Percentiles rank a stretch among this genome's conserved stretches.
Conservation (phyloP, 2,329 filamentous ascomycete species). For the Mariannaea sp. region DNA sequence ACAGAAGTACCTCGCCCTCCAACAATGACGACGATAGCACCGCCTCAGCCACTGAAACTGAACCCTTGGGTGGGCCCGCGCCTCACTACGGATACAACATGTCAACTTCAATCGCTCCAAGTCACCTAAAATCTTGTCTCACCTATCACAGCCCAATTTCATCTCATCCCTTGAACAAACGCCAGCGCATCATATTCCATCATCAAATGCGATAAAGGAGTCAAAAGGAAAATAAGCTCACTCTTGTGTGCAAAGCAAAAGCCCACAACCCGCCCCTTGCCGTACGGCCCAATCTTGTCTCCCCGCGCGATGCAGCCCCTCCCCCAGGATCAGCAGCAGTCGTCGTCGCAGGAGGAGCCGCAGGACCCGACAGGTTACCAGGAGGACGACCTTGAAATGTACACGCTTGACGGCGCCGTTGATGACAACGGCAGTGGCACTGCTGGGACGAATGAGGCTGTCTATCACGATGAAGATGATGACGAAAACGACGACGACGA, state of each 20-base stretch:
- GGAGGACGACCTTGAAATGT: slow-evolving; percentile 17
- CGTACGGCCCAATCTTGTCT: neutral
- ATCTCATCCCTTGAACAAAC: slow-evolving; percentile 6
- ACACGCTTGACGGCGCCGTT: slow-evolving; percentile 10
- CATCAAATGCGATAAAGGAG: slow-evolving; percentile 12
- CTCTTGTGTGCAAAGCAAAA: too few relatives aligned
- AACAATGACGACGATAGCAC: neutral
- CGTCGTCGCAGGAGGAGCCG: slow-evolving; percentile 2
- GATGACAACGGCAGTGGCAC: neutral
- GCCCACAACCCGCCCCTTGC: too few relatives aligned
- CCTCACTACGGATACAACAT: neutral
- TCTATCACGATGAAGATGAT: too few relatives aligned
- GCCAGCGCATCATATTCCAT: neutral
- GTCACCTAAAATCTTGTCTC: neutral
- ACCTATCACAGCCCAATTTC: neutral
- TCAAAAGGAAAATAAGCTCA: too few relatives aligned
- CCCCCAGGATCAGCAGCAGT: slow-evolving; percentile 8
- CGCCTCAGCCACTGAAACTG: neutral
- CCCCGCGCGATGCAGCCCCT: slow-evolving; percentile 11
- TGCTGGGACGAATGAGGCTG: too few relatives aligned
- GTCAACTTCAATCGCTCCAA: neutral
- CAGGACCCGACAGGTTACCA: slow-evolving; percentile 1
- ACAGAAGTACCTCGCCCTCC: too few relatives aligned
- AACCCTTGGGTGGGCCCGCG: neutral
- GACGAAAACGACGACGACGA: slow-evolving; percentile 3